Evolutionary conservation across 495 filamentous ascomycete species (phyloP).

Genomic region (Aspergillus leporis): DNA sequence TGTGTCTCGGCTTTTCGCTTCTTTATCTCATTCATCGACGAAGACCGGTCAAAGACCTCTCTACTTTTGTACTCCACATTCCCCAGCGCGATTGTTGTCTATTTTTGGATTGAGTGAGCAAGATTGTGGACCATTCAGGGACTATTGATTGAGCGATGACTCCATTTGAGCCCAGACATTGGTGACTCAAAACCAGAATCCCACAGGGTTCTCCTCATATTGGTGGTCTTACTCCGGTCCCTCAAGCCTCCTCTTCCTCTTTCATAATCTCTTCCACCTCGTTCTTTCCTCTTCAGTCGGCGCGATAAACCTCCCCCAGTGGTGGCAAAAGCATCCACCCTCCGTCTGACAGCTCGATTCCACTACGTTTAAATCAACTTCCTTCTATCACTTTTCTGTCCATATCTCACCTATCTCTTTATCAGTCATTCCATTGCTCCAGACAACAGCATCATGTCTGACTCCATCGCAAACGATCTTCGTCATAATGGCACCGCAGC

Average conservation of each 20-base stretch:
- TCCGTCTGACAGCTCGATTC: background rate
- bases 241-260: background rate
- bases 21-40: background rate
- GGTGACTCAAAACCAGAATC: background rate
- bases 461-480: conserved; percentile 19
- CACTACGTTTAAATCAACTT: background rate
- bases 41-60: background rate
- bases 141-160: conserved; percentile 1
- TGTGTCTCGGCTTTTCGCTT: background rate
- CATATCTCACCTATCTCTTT: background rate
- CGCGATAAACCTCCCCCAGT: background rate
- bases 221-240: background rate
- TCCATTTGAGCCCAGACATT: background rate
- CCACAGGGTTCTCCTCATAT: background rate
- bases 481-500: conserved; percentile 30
- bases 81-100: conserved; percentile 4
- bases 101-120: conserved; percentile 5
- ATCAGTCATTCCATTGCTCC: conserved; percentile 2
- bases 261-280: conserved; percentile 1
- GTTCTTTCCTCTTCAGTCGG: conserved; percentile 6
- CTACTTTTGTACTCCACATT: conserved; percentile 5
- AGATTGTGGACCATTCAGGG: background rate
- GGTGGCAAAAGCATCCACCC: background rate
- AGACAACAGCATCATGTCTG: conserved; percentile 17
- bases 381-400: background rate